Conservation (phyloP, 371 early-diverging fungal genomes). For the Rhizopus delemar region DNA sequence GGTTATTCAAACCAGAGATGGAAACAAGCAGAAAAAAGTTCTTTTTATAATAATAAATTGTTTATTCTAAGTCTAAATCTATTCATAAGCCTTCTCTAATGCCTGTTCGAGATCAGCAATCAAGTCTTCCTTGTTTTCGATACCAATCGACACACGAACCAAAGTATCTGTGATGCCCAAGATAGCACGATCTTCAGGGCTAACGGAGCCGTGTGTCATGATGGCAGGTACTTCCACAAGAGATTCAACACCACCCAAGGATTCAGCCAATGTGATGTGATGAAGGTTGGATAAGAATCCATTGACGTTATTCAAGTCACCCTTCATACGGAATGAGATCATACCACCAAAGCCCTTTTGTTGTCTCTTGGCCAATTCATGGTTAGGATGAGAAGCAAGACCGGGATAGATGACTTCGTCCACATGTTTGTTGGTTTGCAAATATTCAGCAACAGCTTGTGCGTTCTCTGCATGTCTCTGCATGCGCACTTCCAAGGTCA, state of each 20-base stretch:
- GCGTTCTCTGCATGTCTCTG: constrained; percentile 87
- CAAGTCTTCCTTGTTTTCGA: constrained; percentile 82
- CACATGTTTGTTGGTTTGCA: constrained; percentile 66
- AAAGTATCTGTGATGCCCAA: constrained; percentile 84
- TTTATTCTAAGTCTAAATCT: background rate
- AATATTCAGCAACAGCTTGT: constrained; percentile 69
- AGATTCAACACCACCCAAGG: constrained; percentile 85
- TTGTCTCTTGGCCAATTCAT: constrained; percentile 78
- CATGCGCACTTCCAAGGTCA: constrained; percentile 96
- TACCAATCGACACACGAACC: constrained; percentile 80
- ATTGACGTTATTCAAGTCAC: constrained; percentile 68
- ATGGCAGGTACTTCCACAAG: constrained; percentile 81
- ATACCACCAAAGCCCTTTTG: constrained; percentile 85
- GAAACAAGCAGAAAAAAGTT: constrained; percentile 84
- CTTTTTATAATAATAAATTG: constrained; percentile 60
- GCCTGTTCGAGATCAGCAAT: constrained; percentile 67
- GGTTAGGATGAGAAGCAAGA: constrained; percentile 78
- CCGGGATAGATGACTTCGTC: constrained; percentile 87
- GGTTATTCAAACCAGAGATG: constrained; percentile 89
- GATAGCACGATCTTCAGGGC: constrained; percentile 71
- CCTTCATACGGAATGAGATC: constrained; percentile 84
- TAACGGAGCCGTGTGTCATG: constrained; percentile 87
- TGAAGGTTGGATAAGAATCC: constrained; percentile 66
- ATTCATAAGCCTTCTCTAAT: constrained; percentile 49
- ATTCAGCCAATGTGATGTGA: constrained; percentile 83